Percentiles rank a stretch among this genome's conserved stretches.
Conservation (phyloP, 2,329 filamentous ascomycete species). For the Ascochyta koolunga region DNA sequence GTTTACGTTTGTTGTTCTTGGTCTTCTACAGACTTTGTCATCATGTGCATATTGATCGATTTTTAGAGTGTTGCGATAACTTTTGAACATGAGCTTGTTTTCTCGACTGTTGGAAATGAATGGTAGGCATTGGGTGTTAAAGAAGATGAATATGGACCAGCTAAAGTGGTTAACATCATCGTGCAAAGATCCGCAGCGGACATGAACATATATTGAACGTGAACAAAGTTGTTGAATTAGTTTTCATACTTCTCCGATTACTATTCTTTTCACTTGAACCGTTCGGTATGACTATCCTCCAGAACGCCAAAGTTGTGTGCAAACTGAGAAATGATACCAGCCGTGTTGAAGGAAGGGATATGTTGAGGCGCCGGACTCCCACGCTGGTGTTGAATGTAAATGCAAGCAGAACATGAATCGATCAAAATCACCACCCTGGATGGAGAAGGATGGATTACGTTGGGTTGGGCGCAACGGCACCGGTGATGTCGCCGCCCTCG, state of each 20-base stretch:
- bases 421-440: neutral
- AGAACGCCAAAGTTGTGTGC: constrained; percentile 12
- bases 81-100: too few species aligned
- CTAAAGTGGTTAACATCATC: too few species aligned
- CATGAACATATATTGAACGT: neutral
- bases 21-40: too few species aligned
- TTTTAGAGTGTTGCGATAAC: too few species aligned
- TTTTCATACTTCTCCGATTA: neutral
- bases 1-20: too few species aligned
- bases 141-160: too few species aligned
- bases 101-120: too few species aligned
- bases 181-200: too few species aligned
- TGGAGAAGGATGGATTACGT: constrained; percentile 29
- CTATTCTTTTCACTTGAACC: neutral
- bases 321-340: constrained; percentile 7
- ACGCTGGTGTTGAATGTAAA: constrained; percentile 20
- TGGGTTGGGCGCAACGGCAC: constrained; percentile 40
- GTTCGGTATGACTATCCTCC: neutral
- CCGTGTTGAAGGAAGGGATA: constrained; percentile 20
- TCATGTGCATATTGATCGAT: too few species aligned
- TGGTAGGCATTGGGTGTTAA: too few species aligned
- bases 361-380: constrained; percentile 20
- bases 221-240: neutral
- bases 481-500: constrained; percentile 39
- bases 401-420: constrained; percentile 10